These are phyloP conservation scores for Penstemon newberryi DNA, from an alignment of 257 asterid species.

Conservation along the genomic window DNA sequence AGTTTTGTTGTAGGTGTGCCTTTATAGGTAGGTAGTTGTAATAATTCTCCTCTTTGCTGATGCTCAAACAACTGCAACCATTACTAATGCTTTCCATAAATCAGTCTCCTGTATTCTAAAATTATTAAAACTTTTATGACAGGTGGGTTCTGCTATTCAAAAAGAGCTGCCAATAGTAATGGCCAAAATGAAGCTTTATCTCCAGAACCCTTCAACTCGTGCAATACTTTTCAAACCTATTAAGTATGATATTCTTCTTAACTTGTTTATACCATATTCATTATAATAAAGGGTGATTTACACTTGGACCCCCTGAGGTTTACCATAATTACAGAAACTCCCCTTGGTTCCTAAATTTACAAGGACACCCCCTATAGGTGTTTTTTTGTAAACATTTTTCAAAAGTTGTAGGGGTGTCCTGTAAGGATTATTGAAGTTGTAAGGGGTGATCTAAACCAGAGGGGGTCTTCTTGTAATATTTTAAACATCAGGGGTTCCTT, in stretches of 20 bases:
- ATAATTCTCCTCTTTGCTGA: no score
- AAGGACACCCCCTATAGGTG: no score
- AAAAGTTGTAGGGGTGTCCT: no score
- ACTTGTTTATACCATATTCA: neutral
- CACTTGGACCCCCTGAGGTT: neutral
- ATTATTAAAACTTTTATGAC: constrained; percentile 16
- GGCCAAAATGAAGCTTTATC: constrained; percentile 95
- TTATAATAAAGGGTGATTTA: neutral
- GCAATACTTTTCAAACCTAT: constrained; percentile 94
- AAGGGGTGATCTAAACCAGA: no score
- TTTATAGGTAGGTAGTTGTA: no score
- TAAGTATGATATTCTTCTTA: constrained; percentile 55
- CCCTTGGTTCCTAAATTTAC: no score
- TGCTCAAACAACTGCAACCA: neutral
- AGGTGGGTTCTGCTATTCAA: constrained; percentile 77
- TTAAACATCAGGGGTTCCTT: no score
- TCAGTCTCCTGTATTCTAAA: neutral
- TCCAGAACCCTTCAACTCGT: constrained; percentile 90
- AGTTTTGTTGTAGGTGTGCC: neutral
- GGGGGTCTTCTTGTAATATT: no score
- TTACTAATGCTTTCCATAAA: neutral
- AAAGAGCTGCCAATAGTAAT: constrained; percentile 78
- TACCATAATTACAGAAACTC: neutral
- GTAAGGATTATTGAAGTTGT: no score
- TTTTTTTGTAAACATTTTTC: no score